Percentiles rank a stretch among this genome's conserved stretches.
phyloP scores from a whole-genome alignment of 768 basidiomycete genomes.

The Tricholoma hemisulphureum region DNA sequence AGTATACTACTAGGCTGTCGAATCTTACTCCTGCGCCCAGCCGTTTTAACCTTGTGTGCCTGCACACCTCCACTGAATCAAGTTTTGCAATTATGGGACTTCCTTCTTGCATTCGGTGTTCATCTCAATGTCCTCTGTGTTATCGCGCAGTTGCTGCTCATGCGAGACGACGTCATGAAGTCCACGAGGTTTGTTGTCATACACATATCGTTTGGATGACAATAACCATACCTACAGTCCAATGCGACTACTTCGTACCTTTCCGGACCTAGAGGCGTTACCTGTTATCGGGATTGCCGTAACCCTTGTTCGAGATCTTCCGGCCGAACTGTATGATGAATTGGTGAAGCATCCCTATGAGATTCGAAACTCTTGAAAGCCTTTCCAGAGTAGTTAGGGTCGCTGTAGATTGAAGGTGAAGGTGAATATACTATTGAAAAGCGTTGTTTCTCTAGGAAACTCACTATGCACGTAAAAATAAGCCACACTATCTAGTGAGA shows the following conservation, averaged over 20 bases:
- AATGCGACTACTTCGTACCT: constrained; percentile 90
- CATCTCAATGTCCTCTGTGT: constrained; percentile 97
- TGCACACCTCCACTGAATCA: constrained; percentile 96
- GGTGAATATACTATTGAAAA: too few species aligned
- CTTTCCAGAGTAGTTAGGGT: too few species aligned
- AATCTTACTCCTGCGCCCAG: constrained; percentile 36
- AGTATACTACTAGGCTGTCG: not conserved
- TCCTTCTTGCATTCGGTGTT: constrained; percentile 92
- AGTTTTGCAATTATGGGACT: constrained; percentile 96
- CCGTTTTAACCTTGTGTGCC: constrained; percentile 92
- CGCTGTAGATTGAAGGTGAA: too few species aligned
- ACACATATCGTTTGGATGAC: not conserved
- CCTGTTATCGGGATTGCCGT: constrained; percentile 92
- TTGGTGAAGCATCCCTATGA: constrained; percentile 87
- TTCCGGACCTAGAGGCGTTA: constrained; percentile 86
- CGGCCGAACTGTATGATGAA: constrained; percentile 82
- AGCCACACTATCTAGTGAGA: too few species aligned
- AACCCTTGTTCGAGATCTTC: constrained; percentile 89
- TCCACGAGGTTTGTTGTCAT: constrained; percentile 64
- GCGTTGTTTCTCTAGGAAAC: too few species aligned
- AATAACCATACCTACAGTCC: constrained; percentile 57
- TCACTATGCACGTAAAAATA: constrained; percentile 9
- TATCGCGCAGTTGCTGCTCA: constrained; percentile 89
- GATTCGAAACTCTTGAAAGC: constrained; percentile 28
- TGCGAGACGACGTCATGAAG: constrained; percentile 86